These are phyloP conservation scores for Schizopora paradoxa DNA, from an alignment of 1,284 basidiomycete genomes.

Conservation along the genomic window DNA sequence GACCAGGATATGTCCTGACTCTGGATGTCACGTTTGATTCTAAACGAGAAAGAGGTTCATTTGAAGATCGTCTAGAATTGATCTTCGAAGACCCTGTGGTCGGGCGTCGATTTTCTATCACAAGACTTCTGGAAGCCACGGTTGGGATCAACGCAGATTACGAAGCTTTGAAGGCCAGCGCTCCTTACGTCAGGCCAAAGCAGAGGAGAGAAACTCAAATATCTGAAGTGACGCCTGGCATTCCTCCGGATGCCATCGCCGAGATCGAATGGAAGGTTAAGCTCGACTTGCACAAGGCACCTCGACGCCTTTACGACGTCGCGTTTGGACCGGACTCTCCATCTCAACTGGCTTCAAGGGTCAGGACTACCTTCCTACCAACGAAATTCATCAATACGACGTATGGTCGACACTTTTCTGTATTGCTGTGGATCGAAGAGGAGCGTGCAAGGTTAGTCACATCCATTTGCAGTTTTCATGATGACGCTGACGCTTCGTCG, in stretches of 20 bases:
- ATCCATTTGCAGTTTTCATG: neutral
- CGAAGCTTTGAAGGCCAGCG: constrained; percentile 33
- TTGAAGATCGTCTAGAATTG: constrained; percentile 35
- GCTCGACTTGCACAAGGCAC: neutral
- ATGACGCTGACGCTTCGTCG: neutral
- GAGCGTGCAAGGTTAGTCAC: constrained; percentile 36
- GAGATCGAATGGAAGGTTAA: constrained; percentile 5
- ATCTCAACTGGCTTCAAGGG: constrained; percentile 22
- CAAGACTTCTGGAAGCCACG: constrained; percentile 33
- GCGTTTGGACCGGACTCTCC: constrained; percentile 2
- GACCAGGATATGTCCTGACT: constrained; percentile 10
- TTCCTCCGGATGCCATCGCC: constrained; percentile 30
- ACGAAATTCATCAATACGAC: constrained; percentile 29
- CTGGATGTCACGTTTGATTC: constrained; percentile 27
- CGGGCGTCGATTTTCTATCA: constrained; percentile 35
- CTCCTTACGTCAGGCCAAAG: constrained; percentile 32
- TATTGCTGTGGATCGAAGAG: constrained; percentile 42
- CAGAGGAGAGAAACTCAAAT: constrained; percentile 22
- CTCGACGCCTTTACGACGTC: neutral
- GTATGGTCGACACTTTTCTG: constrained; percentile 37
- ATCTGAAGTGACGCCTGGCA: constrained; percentile 27
- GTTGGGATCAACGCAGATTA: constrained; percentile 38
- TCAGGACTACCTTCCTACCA: constrained; percentile 33
- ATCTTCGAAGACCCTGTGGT: constrained; percentile 28
- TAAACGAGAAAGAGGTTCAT: constrained; percentile 28